A percentile compares a stretch with the other conserved stretches of the same genome.
Conservation (phyloP, 768 basidiomycete genomes). For the Mycena filopes region DNA sequence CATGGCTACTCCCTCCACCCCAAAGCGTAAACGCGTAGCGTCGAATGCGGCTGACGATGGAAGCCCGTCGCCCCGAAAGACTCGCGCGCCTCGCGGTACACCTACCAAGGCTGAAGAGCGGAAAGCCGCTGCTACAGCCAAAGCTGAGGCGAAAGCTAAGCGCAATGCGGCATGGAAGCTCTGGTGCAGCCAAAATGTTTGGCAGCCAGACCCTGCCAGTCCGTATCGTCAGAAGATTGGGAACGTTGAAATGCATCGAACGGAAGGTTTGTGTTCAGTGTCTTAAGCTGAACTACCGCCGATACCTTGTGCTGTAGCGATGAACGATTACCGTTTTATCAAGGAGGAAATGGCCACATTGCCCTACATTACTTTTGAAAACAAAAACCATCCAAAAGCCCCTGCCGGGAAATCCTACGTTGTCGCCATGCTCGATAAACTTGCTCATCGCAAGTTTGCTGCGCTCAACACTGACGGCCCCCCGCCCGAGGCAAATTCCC, state of each 20-base stretch:
- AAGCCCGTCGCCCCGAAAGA: background rate
- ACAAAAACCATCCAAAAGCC: background rate
- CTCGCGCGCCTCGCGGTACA: background rate
- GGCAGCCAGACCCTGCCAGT: slow-evolving; percentile 5
- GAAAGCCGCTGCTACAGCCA: background rate
- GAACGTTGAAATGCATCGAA: background rate
- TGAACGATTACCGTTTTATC: background rate
- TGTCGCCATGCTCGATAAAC: background rate
- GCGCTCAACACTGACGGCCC: background rate
- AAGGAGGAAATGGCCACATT: background rate
- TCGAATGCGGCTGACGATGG: background rate
- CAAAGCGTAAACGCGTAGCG: slow-evolving; percentile 2
- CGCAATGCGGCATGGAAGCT: background rate
- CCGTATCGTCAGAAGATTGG: background rate
- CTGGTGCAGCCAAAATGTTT: slow-evolving; percentile 6
- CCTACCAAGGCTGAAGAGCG: slow-evolving; percentile 3
- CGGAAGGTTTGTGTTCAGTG: background rate
- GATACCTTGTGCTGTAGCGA: background rate
- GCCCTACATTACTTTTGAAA: slow-evolving; percentile 7
- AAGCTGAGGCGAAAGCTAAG: background rate
- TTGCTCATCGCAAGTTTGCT: slow-evolving; percentile 9
- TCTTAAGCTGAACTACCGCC: background rate
- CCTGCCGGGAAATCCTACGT: slow-evolving; percentile 4
- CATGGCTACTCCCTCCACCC: slow-evolving; percentile 9
- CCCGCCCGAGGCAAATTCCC: background rate